Conservation (phyloP, 2,329 filamentous ascomycete genomes). For the Seiridium unicorne region DNA sequence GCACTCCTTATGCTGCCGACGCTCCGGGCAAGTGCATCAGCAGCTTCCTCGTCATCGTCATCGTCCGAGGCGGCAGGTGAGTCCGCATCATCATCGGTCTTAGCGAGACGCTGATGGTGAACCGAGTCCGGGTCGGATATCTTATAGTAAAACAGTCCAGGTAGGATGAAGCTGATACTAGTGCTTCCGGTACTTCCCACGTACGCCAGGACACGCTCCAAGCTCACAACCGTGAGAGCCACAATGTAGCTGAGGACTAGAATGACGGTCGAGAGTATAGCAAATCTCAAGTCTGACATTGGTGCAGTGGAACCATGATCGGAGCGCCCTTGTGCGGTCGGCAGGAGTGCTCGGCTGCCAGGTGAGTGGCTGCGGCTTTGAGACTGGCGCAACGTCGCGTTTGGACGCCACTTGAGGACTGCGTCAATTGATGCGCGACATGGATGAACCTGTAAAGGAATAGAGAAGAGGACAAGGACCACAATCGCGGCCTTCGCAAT, state of each 20-base stretch:
- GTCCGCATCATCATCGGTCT: constrained; percentile 87
- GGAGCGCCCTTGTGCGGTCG: constrained; percentile 36
- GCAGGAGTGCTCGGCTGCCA: constrained; percentile 42
- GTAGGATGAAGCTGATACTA: constrained; percentile 94
- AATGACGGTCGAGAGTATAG: constrained; percentile 81
- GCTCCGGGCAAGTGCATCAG: constrained; percentile 43
- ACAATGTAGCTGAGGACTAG: constrained; percentile 82
- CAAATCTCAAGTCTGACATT: constrained; percentile 88
- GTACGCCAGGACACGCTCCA: constrained; percentile 91
- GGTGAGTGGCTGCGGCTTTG: constrained; percentile 40
- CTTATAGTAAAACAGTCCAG: constrained; percentile 97
- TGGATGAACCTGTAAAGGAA: constrained; percentile 92
- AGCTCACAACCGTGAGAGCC: constrained; percentile 84
- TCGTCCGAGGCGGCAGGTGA: constrained; percentile 47
- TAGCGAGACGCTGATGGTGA: constrained; percentile 81
- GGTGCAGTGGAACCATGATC: constrained; percentile 54
- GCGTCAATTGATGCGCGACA: constrained; percentile 94
- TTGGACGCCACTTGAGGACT: constrained; percentile 87
- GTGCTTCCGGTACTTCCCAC: constrained; percentile 94
- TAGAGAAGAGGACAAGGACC: constrained; percentile 92
- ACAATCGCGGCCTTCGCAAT: constrained; percentile 96
- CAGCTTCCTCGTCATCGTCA: constrained; percentile 42
- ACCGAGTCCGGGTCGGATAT: constrained; percentile 87
- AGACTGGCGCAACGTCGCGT: constrained; percentile 34
- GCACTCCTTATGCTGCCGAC: constrained; percentile 39